phyloP scores from a whole-genome alignment of 1,139 yeast species.

The Hyphopichia khmerensis region DNA sequence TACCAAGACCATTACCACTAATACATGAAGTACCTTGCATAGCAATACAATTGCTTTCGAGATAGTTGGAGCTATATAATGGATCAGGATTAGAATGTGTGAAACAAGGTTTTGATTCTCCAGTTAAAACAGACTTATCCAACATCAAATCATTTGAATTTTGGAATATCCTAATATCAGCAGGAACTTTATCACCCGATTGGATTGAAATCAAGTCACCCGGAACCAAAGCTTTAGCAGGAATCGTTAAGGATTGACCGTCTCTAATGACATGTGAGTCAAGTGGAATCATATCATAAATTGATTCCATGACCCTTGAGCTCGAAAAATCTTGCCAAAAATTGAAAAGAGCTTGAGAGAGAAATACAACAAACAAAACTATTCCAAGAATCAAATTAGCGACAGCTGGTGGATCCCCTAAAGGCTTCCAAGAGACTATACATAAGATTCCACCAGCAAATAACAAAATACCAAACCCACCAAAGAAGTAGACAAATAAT shows the following conservation, averaged over 20 bases:
- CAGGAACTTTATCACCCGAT: constrained; percentile 30
- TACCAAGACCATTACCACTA: constrained; percentile 29
- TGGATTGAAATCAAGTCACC: constrained; percentile 27
- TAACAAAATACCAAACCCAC: constrained; percentile 50
- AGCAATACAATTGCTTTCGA: constrained; percentile 42
- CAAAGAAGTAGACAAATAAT: constrained; percentile 42
- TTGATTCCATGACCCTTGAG: constrained; percentile 50
- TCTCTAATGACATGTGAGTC: constrained; percentile 26
- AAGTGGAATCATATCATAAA: constrained; percentile 43
- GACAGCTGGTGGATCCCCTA: constrained; percentile 50
- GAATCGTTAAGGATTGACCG: constrained; percentile 14
- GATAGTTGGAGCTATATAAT: constrained; percentile 31
- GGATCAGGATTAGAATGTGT: constrained; percentile 19
- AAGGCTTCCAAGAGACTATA: constrained; percentile 49
- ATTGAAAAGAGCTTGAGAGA: constrained; percentile 49
- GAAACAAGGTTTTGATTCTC: constrained; percentile 31
- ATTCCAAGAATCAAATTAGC: constrained; percentile 49
- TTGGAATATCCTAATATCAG: constrained; percentile 29
- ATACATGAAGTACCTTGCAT: constrained; percentile 47
- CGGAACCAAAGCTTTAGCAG: constrained; percentile 27
- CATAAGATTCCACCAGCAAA: constrained; percentile 47
- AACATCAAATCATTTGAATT: constrained; percentile 26
- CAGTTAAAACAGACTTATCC: constrained; percentile 36
- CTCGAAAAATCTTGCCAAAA: constrained; percentile 52
- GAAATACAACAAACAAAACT: constrained; percentile 41